A percentile compares a stretch with the other conserved stretches of the same genome.
These are phyloP conservation scores for Debaryomyces prosopidis DNA, from an alignment of 805 yeast genomes.

Conservation along the genomic window DNA sequence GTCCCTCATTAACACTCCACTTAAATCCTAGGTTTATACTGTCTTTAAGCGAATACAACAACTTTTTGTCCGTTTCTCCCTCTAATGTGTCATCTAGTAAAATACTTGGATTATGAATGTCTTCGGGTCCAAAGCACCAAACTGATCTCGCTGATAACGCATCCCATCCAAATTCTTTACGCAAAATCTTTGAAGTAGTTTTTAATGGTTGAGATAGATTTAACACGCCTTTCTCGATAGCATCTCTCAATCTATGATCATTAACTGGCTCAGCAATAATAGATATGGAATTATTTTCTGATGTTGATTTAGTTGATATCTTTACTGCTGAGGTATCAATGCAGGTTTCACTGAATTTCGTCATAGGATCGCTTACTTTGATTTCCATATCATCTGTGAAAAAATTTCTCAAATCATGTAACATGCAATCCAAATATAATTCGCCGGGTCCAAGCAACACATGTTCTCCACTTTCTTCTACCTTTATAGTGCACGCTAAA, in stretches of 20 bases:
- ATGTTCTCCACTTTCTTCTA: constrained; percentile 89
- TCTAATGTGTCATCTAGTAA: constrained; percentile 70
- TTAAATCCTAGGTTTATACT: constrained; percentile 74
- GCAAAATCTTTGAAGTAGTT: constrained; percentile 53
- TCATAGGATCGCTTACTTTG: constrained; percentile 82
- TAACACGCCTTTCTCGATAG: constrained; percentile 53
- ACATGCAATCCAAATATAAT: constrained; percentile 75
- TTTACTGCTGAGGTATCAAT: constrained; percentile 64
- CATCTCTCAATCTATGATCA: constrained; percentile 46
- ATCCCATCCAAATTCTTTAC: constrained; percentile 73
- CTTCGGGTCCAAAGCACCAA: constrained; percentile 68
- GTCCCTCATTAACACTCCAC: constrained; percentile 86
- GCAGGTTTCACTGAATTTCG: constrained; percentile 78
- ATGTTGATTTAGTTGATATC: constrained; percentile 59
- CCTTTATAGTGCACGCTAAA: constrained; percentile 64
- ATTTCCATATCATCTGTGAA: constrained; percentile 65
- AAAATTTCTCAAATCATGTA: constrained; percentile 70
- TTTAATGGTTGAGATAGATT: constrained; percentile 36
- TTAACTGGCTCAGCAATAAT: constrained; percentile 77
- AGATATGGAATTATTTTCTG: constrained; percentile 58
- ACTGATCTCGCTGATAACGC: constrained; percentile 76
- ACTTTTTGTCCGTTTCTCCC: constrained; percentile 63
- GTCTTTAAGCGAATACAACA: constrained; percentile 47
- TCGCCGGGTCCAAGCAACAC: constrained; percentile 84
- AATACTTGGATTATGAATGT: constrained; percentile 47